Evolutionary conservation across 306 rosid genomes (phyloP).

Genomic region (Cercis canadensis): DNA sequence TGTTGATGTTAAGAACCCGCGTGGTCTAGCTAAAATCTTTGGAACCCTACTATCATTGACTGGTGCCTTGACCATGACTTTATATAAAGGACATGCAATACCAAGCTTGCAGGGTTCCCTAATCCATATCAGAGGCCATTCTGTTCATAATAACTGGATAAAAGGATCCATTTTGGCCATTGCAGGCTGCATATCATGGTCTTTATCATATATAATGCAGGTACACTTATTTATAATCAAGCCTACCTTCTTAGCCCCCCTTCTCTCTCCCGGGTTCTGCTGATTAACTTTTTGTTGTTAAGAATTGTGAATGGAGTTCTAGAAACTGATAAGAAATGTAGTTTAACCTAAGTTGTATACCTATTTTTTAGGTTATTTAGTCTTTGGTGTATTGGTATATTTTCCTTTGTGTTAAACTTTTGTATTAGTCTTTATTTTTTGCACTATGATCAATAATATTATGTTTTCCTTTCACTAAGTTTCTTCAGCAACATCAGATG

Average conservation of each 20-base stretch:
- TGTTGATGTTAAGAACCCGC: conserved; percentile 43
- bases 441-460: no score
- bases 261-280: not conserved
- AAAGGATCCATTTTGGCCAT: conserved; percentile 50
- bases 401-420: no score
- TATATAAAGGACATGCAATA: conserved; percentile 46
- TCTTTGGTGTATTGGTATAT: no score
- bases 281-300: not conserved
- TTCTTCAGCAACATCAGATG: no score
- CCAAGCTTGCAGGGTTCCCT: conserved; percentile 39
- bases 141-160: conserved; percentile 44
- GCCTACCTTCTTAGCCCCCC: not conserved
- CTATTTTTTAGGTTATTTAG: no score
- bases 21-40: conserved; percentile 48
- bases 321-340: not conserved
- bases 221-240: conserved; percentile 19
- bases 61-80: conserved; percentile 42
- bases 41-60: conserved; percentile 47
- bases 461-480: no score
- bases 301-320: not conserved
- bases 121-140: conserved; percentile 32
- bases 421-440: no score
- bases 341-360: no score
- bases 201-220: conserved; percentile 54
- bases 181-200: conserved; percentile 60